Evolutionary conservation across 305 asterid species (phyloP).

Genomic region (Striga hermonthica): DNA sequence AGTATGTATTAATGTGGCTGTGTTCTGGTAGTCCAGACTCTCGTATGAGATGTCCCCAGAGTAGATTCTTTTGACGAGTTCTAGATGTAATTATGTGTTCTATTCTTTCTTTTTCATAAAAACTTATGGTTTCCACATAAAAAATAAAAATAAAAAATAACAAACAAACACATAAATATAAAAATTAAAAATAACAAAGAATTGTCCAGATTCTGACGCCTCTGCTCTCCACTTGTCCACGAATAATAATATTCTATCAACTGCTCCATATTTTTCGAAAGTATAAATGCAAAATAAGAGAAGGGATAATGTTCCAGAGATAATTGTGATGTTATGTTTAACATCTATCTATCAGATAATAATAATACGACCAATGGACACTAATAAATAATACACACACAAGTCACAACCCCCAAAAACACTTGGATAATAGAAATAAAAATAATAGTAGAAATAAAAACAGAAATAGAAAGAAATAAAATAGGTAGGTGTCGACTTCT

Average conservation of each 20-base stretch:
- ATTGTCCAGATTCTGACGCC: constrained; percentile 36
- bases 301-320: constrained; percentile 9
- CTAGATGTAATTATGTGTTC: too few species aligned
- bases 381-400: neutral
- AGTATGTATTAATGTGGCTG: too few species aligned
- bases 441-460: too few species aligned
- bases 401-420: too few species aligned
- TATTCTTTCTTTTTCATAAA: too few species aligned
- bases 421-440: too few species aligned
- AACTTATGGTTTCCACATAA: too few species aligned
- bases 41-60: too few species aligned
- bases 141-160: neutral
- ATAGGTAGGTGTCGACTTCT: constrained; percentile 18
- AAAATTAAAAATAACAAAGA: neutral
- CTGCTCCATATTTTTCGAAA: neutral
- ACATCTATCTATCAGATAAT: constrained; percentile 31
- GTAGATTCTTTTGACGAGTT: too few species aligned
- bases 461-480: neutral
- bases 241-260: constrained; percentile 25
- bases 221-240: constrained; percentile 33
- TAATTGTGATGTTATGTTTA: constrained; percentile 16
- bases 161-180: neutral
- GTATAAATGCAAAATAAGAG: neutral
- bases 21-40: too few species aligned
- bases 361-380: constrained; percentile 7